phyloP scores from a whole-genome alignment of 1,284 basidiomycete genomes.

The Leccinum cinnamomeum region DNA sequence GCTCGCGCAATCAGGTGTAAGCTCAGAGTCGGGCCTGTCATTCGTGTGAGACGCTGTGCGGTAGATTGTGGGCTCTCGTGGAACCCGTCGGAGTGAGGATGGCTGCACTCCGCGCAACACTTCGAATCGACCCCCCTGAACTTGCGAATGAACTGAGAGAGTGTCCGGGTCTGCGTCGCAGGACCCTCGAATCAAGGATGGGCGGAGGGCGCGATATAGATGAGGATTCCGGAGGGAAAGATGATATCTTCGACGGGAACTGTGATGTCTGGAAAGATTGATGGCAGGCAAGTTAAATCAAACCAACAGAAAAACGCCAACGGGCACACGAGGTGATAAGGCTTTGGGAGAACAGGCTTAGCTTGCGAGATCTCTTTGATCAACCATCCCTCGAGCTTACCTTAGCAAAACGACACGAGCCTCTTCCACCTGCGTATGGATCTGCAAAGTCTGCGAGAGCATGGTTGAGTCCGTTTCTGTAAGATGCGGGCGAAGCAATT shows the following conservation, averaged over 20 bases:
- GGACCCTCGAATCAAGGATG: conserved; percentile 27
- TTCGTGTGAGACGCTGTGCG: conserved; percentile 25
- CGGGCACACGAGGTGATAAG: no score
- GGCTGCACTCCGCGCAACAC: conserved; percentile 45
- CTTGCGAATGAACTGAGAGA: conserved; percentile 40
- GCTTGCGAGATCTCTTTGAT: conserved; percentile 86
- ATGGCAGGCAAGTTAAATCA: not conserved
- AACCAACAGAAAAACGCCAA: no score
- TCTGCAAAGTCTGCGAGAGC: conserved; percentile 61
- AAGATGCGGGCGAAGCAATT: conserved; percentile 69
- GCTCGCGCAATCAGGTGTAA: conserved; percentile 46
- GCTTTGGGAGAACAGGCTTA: conserved; percentile 37
- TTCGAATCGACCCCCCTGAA: conserved; percentile 43
- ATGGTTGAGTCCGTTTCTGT: conserved; percentile 58
- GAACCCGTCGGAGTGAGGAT: conserved; percentile 34
- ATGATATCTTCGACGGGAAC: conserved; percentile 74
- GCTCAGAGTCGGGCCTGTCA: conserved; percentile 65
- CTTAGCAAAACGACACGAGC: conserved; percentile 67
- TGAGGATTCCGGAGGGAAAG: conserved; percentile 33
- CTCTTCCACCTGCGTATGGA: conserved; percentile 70
- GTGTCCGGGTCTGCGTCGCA: conserved; percentile 45
- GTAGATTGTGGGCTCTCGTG: conserved; percentile 29
- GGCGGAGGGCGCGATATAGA: conserved; percentile 34
- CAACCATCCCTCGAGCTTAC: conserved; percentile 81
- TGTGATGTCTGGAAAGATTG: conserved; percentile 63